Evolutionary conservation across 345 rosid genomes (phyloP).

Genomic region (Populus ilicifolia): DNA sequence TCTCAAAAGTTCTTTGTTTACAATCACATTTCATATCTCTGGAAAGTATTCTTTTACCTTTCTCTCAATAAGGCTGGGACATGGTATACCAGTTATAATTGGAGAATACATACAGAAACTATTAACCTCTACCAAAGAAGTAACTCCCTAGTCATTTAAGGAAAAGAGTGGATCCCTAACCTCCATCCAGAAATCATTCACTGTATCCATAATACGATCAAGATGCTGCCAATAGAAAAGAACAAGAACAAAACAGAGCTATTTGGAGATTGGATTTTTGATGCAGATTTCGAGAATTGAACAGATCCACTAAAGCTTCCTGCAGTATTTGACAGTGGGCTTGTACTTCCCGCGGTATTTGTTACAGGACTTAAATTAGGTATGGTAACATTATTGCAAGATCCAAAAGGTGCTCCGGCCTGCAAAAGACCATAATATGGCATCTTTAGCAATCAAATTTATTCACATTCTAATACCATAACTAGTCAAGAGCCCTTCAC

Average conservation of each 20-base stretch:
- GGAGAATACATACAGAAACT: constrained; percentile 12
- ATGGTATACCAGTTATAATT: constrained; percentile 8
- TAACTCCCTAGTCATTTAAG: constrained; percentile 3
- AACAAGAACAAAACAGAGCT: constrained; percentile 29
- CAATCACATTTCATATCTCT: constrained; percentile 12
- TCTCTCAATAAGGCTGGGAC: constrained; percentile 6
- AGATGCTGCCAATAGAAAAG: constrained; percentile 38
- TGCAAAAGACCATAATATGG: constrained; percentile 33
- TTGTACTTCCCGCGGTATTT: constrained; percentile 41
- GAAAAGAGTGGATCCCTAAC: constrained; percentile 1
- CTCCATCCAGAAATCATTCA: constrained; percentile 18
- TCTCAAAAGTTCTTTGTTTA: constrained; percentile 14
- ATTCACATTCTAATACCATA: neutral
- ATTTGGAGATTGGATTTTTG: constrained; percentile 36
- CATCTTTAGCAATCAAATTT: constrained; percentile 7
- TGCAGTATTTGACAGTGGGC: constrained; percentile 13
- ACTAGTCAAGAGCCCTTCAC: neutral
- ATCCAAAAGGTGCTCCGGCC: constrained; percentile 82
- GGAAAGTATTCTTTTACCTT: constrained; percentile 11
- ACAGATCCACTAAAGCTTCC: constrained; percentile 89
- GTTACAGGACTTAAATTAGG: constrained; percentile 54
- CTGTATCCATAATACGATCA: constrained; percentile 23
- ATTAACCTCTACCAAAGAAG: neutral
- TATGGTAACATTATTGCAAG: constrained; percentile 64
- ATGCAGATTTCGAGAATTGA: constrained; percentile 65